These are phyloP conservation scores for Leccinum subgranulosum DNA, from an alignment of 768 basidiomycete species.

Conservation along the genomic window DNA sequence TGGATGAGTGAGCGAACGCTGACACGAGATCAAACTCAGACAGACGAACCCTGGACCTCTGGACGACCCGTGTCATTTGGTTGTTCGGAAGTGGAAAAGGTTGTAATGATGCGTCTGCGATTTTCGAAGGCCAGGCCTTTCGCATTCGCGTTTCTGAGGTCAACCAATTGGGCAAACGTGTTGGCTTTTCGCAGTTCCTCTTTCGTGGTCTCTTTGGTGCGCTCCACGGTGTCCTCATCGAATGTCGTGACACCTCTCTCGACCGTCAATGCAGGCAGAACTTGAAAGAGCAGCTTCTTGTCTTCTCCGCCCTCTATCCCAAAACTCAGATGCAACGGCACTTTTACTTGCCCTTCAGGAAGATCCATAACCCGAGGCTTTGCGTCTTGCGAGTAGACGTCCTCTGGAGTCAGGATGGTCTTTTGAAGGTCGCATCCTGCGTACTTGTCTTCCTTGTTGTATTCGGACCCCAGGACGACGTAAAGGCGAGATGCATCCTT, in stretches of 20 bases:
- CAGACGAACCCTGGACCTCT: conserved; percentile 81
- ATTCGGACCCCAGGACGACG: conserved; percentile 71
- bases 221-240: conserved; percentile 18
- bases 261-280: conserved; percentile 56
- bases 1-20: not conserved
- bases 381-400: conserved; percentile 31
- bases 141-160: conserved; percentile 86
- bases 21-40: not conserved
- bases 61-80: conserved; percentile 76
- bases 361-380: conserved; percentile 26
- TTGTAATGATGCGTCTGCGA: conserved; percentile 68
- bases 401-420: conserved; percentile 54
- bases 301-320: conserved; percentile 55
- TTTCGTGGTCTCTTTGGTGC: conserved; percentile 25
- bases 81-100: conserved; percentile 70
- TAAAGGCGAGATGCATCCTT: conserved; percentile 48
- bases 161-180: conserved; percentile 65
- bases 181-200: conserved; percentile 46
- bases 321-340: conserved; percentile 58
- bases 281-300: conserved; percentile 61
- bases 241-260: conserved; percentile 24
- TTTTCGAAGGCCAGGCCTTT: conserved; percentile 87
- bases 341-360: conserved; percentile 36
- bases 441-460: conserved; percentile 69
- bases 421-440: conserved; percentile 59